Evolutionary conservation across 805 yeast species (phyloP), one percentile per base, ranked within the genome.

Genomic region (Teunomyces stri): DNA sequence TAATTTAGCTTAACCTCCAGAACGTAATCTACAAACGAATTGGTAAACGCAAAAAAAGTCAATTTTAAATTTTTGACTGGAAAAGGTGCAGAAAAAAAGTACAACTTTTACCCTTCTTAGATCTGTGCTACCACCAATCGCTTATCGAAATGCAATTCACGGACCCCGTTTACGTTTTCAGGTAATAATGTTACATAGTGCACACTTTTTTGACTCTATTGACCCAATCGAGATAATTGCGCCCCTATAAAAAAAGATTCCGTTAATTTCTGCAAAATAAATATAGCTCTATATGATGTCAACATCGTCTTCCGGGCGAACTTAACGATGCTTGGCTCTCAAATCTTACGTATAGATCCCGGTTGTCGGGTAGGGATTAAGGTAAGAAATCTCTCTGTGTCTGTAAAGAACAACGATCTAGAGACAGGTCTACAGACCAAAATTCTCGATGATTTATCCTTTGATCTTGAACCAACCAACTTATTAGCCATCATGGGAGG

Each of bases 401-500:
- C 47, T 9, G 49, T 47, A 7, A 29, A 47, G 25, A 43, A 44
- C 15, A 25, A 36, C 13, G 46, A 40, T 16, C 16, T 37, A 16
- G 46, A 43, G 22, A 16, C 31, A 4, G 29, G 27, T 4, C 27
- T 12, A 4, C 25, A 16, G 3, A 12, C 42, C 6, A 41, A 13
- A n/a, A 59, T 61, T 20, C 47, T 61, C 20, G 54, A 61, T 31
- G 42, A 51, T 18, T 51, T 61, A 5, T 54, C 61, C 12, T 57
- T 61, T 18, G 62, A 57, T 15, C 45, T 59, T 15, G 52, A 53
- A 3, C 42, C 45, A 11, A 48, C 57, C 40, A 51, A 58, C 18
- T 49, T 60, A 54, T 47, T 61, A 52, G 66, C 66, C 15, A 61
- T 61, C 15, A 60, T 61, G 62, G 66, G 66, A 3, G 66, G 65